Base-by-base conservation (phyloP, 2,329 filamentous ascomycete genomes). In the Sporothrix curviconia region DNA sequence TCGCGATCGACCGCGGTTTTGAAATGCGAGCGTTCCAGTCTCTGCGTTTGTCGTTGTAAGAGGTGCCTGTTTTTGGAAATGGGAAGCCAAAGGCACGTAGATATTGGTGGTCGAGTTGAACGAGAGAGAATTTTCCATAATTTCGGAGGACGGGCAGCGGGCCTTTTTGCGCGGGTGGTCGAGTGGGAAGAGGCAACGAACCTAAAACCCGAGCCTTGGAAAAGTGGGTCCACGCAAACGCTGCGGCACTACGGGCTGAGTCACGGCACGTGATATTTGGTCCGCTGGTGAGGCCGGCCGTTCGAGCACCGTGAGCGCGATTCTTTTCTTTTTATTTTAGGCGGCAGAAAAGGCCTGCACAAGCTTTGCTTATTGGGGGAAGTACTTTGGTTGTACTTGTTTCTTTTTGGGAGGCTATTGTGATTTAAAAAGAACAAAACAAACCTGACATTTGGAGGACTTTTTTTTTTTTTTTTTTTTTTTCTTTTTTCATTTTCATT, bases 101-200 rank as follows among this genome's bases (percentile, higher is more conserved):
- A 32, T 32, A 37, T 40, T 56, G 36, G 39, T 15, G 34, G 25
- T 25, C 12, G 44, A 32, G 37, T 17, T 34, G 28, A 19, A 46
- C 17, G 39, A 34, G 36, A 36, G 37, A 24, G 24, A 50, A 51
- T 34, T 56, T 56, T 56, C 44, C 55, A 50, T n/a, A 42, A 40
- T 40, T 49, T 40, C 15, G 14, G 54, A 42, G n/a, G 30, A 36
- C 28, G 49, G 12, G 22, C 34, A 34, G 17, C 32, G 47, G 30
- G 14, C 47, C 32, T 34, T 52, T 53, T 47, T 42, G 24, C 17
- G 15, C 36, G 11, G 6, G 24, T 56, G 55, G 55, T 30, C 55
- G 25, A 56, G 55, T 56, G 55, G 55, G 55, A 50, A 51, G 52
- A 50, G 34, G 36, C 30, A 15, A 50, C n/a, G n/a, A 19, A 9